A percentile compares a stretch with the other conserved stretches of the same genome.
Evolutionary conservation across 306 rosid species (phyloP).

Genomic region (Leucaena leucocephala): DNA sequence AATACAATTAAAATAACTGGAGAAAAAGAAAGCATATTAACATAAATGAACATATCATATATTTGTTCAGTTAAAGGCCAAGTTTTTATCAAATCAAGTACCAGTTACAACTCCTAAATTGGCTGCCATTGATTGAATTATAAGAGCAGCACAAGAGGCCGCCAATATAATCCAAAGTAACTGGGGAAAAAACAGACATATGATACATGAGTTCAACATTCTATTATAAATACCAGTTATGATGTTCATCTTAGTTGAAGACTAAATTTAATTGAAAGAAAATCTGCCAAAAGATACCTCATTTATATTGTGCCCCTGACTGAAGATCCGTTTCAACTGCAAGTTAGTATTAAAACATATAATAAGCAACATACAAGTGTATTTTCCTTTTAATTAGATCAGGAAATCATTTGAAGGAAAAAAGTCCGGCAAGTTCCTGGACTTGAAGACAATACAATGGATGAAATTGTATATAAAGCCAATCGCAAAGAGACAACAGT

Average conservation of each 20-base stretch:
- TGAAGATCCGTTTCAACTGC: conserved; percentile 96
- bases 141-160: conserved; percentile 91
- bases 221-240: background rate
- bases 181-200: conserved; percentile 38
- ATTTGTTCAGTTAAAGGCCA: background rate
- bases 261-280: background rate
- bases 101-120: conserved; percentile 98
- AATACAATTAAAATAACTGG: too few species aligned
- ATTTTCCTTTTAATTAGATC: conserved; percentile 17
- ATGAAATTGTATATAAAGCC: too few species aligned
- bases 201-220: background rate
- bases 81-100: conserved; percentile 23
- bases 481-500: too few species aligned
- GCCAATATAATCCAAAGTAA: conserved; percentile 93
- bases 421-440: background rate
- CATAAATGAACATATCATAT: background rate
- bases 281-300: too few species aligned
- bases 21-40: background rate
- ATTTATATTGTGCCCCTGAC: conserved; percentile 47
- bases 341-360: conserved; percentile 32
- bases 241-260: background rate
- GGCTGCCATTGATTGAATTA: conserved; percentile 92
- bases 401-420: conserved; percentile 25
- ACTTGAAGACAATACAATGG: too few species aligned
- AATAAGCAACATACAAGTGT: conserved; percentile 25